A percentile compares a stretch with the other conserved stretches of the same genome.
These are phyloP conservation scores for Sisymbrium irio DNA, from an alignment of 345 rosid species.

Conservation along the genomic window DNA sequence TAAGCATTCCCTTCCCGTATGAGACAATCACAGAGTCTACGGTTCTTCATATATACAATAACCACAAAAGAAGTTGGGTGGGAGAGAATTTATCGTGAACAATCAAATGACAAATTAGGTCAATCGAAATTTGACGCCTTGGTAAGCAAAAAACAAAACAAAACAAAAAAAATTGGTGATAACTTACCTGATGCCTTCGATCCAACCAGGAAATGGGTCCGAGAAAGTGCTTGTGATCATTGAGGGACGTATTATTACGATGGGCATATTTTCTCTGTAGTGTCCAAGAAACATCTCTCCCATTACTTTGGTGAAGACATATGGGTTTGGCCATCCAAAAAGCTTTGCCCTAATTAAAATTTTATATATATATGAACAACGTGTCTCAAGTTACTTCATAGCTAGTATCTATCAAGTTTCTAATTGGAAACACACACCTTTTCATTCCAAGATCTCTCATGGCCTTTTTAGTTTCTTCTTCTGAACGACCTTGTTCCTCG, in stretches of 20 bases:
- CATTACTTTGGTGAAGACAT: neutral
- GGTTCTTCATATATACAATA: slow-evolving; percentile 39
- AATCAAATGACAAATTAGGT: neutral
- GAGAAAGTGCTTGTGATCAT: slow-evolving; percentile 71
- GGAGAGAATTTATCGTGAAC: neutral
- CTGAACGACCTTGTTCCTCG: neutral
- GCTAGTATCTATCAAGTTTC: slow-evolving; percentile 28
- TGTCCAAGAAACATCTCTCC: slow-evolving; percentile 69
- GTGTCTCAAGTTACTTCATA: neutral
- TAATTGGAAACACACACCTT: slow-evolving; percentile 14
- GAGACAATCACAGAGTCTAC: slow-evolving; percentile 38
- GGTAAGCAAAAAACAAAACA: neutral
- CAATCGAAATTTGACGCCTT: neutral
- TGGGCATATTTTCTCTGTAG: slow-evolving; percentile 43
- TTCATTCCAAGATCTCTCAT: slow-evolving; percentile 17
- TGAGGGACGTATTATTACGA: slow-evolving; percentile 65
- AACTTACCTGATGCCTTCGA: slow-evolving; percentile 64
- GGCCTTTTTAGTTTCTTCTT: neutral
- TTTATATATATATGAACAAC: neutral
- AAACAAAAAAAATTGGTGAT: neutral
- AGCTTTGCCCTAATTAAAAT: slow-evolving; percentile 51
- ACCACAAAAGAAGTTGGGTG: neutral
- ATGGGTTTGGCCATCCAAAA: neutral
- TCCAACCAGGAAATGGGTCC: slow-evolving; percentile 88
- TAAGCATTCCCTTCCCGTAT: slow-evolving; percentile 46